A percentile compares a stretch with the other conserved stretches of the same genome.
These are phyloP conservation scores for Oryza brachyantha DNA, from an alignment of 176 grass and related monocot genomes.

Conservation along the genomic window DNA sequence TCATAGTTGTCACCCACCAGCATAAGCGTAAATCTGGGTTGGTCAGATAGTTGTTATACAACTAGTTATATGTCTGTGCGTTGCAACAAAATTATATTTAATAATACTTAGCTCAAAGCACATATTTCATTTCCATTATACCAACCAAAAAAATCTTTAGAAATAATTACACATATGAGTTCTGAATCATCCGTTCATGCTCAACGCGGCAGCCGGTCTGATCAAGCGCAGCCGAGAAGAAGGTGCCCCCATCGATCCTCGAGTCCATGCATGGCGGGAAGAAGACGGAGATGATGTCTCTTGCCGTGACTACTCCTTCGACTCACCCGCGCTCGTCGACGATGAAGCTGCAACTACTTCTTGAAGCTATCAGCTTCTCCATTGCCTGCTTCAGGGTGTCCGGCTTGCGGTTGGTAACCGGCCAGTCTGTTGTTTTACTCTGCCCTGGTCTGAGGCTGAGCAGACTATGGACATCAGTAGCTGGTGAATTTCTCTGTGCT, in stretches of 20 bases:
- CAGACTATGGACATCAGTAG: not conserved
- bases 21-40: too few species aligned
- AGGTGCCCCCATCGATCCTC: conserved; percentile 51
- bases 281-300: conserved; percentile 59
- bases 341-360: conserved; percentile 47
- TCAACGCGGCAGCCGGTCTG: conserved; percentile 50
- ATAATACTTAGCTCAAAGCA: too few species aligned
- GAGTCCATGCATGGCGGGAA: conserved; percentile 67
- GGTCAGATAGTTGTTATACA: too few species aligned
- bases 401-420: conserved; percentile 19
- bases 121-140: too few species aligned
- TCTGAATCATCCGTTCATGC: conserved; percentile 41
- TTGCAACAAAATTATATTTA: too few species aligned
- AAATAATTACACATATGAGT: too few species aligned
- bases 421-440: not conserved
- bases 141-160: too few species aligned
- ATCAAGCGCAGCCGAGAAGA: conserved; percentile 48
- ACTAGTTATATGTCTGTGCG: too few species aligned
- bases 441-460: conserved; percentile 7
- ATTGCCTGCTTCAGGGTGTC: conserved; percentile 56
- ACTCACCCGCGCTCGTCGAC: conserved; percentile 23
- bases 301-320: conserved; percentile 38
- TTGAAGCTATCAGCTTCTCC: conserved; percentile 31
- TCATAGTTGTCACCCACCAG: too few species aligned
- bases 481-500: not conserved